Base-by-base conservation (phyloP, 1,139 yeast genomes). In the Spencermartinsiella ligniputridi region DNA sequence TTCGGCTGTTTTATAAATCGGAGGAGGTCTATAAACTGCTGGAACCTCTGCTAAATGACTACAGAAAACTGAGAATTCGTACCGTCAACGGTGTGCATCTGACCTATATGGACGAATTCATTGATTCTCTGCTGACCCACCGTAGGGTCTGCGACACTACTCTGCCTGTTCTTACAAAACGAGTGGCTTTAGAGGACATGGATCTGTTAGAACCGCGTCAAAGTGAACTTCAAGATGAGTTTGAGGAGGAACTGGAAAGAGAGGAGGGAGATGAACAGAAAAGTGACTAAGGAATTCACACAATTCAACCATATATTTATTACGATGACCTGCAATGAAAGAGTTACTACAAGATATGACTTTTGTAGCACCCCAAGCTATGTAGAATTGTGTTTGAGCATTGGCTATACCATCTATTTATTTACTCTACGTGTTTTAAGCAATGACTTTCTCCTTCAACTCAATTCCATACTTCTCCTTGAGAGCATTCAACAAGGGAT, bases 391-490 rank as follows among this genome's bases (percentile, higher is more conserved):
- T n/a, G n/a, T n/a, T n/a, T n/a, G n/a, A n/a, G n/a, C n/a, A n/a
- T n/a, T n/a, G n/a, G n/a, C n/a, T 34, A 16, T 34, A 34, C 16
- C 5, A 16, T 18, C 22, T 34, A 16, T 9, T 6, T 34, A 18
- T 8, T 6, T 16, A 12, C n/a, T 12, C n/a, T 11, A 20, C 12
- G n/a, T n/a, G n/a, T n/a, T n/a, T 21, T 16, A 37, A 17, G 21
- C 19, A 16, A 37, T 16, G 60, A 60, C 83, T 78, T 89, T 89
- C 73, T 92, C 98, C 55, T 79, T 81, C 68, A 90, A 76, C 76
- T 71, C 89, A 59, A 92, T 90, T 52, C 85, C 88, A 67, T 88
- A 86, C 49, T 86, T 83, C 48, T 88, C 95, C 78, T 88, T 88
- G 73, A 92, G 80, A 58, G 85, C 83, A 71, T 88, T 81, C 81